phyloP scores from a whole-genome alignment of 2,329 filamentous ascomycete genomes.

The Fusarium euwallaceae region DNA sequence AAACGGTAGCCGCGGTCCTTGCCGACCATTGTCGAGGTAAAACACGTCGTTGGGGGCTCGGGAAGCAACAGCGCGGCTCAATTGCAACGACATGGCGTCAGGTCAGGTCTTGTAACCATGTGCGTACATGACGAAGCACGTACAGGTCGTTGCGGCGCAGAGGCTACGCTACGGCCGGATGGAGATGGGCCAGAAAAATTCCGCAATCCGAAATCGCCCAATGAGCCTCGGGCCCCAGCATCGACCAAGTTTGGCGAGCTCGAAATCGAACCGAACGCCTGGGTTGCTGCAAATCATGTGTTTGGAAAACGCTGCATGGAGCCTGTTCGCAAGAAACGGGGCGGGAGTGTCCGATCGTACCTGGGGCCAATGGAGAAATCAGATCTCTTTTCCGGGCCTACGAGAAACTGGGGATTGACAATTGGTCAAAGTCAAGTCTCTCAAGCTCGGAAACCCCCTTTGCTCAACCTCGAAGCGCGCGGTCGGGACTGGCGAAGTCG shows the following conservation, averaged over 20 bases:
- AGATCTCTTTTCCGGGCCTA: constrained; percentile 37
- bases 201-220: constrained; percentile 30
- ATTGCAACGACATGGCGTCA: constrained; percentile 19
- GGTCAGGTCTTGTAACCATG: constrained; percentile 17
- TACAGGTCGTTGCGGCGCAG: constrained; percentile 19
- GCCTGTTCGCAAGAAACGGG: constrained; percentile 40
- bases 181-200: constrained; percentile 35
- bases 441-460: constrained; percentile 18
- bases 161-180: constrained; percentile 29
- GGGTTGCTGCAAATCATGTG: constrained; percentile 52
- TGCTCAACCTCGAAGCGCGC: constrained; percentile 22
- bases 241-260: constrained; percentile 34
- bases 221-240: constrained; percentile 25
- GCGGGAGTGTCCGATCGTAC: constrained; percentile 43
- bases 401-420: constrained; percentile 30
- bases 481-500: constrained; percentile 12
- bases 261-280: constrained; percentile 41
- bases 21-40: neutral
- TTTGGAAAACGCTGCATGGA: constrained; percentile 44
- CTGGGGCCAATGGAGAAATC: constrained; percentile 41
- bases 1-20: neutral
- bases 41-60: neutral
- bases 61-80: constrained; percentile 24
- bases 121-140: constrained; percentile 17
- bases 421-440: constrained; percentile 23